phyloP scores from a whole-genome alignment of 805 yeast species.

The Pichia occidentalis region DNA sequence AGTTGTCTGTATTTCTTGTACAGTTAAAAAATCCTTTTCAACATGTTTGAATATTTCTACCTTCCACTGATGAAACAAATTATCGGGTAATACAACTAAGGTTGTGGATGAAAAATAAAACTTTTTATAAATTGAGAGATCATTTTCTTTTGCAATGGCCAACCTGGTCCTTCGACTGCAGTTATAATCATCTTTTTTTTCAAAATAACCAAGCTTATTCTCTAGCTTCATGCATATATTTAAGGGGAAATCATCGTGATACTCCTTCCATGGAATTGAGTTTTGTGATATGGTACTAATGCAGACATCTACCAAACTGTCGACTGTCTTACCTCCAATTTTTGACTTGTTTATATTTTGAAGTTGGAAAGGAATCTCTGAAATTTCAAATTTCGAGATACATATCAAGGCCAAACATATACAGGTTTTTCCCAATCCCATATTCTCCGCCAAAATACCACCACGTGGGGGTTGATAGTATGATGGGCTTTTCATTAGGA shows the following conservation, averaged over 20 bases:
- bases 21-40: slow-evolving; percentile 31
- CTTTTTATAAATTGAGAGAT: slow-evolving; percentile 18
- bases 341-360: slow-evolving; percentile 4
- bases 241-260: slow-evolving; percentile 37
- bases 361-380: slow-evolving; percentile 34
- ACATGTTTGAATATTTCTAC: slow-evolving; percentile 53
- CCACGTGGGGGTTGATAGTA: slow-evolving; percentile 46
- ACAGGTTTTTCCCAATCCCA: slow-evolving; percentile 63
- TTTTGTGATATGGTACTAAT: slow-evolving; percentile 35
- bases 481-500: slow-evolving; percentile 34
- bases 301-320: slow-evolving; percentile 36
- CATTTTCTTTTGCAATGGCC: slow-evolving; percentile 5
- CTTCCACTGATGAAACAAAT: slow-evolving; percentile 60
- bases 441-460: slow-evolving; percentile 60
- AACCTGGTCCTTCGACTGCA: slow-evolving; percentile 16
- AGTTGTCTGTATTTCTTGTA: slow-evolving; percentile 26
- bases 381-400: slow-evolving; percentile 45
- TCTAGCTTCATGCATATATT: slow-evolving; percentile 33
- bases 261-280: slow-evolving; percentile 55
- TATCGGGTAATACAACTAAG: slow-evolving; percentile 58
- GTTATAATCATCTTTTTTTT: slow-evolving; percentile 12
- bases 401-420: slow-evolving; percentile 54
- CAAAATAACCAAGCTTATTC: slow-evolving; percentile 41
- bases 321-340: background rate
- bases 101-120: slow-evolving; percentile 46